A percentile compares a stretch with the other conserved stretches of the same genome.
phyloP scores from a whole-genome alignment of 2,329 filamentous ascomycete species.

The Bipolaris zeicola region DNA sequence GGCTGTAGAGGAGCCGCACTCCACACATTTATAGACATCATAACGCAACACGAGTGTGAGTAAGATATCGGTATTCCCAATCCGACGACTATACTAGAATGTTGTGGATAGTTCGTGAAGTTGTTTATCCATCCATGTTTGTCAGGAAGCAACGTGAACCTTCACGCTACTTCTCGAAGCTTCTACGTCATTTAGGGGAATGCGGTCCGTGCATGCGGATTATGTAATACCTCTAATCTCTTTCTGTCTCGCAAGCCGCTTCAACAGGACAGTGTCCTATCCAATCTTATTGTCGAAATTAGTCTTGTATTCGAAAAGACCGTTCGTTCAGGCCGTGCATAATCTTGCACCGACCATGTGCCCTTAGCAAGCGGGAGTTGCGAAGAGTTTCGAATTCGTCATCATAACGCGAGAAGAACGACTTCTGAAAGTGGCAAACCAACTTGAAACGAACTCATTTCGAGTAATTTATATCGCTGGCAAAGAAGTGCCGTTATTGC shows the following conservation, averaged over 20 bases:
- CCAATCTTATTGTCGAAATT: too few relatives aligned
- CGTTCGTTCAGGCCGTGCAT: neutral
- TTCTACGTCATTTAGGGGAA: slow-evolving; percentile 17
- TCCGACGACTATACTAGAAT: slow-evolving; percentile 36
- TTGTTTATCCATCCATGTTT: slow-evolving; percentile 35
- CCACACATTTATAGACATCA: slow-evolving; percentile 43
- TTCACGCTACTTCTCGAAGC: slow-evolving; percentile 34
- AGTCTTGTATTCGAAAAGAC: too few relatives aligned
- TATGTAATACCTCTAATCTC: slow-evolving; percentile 28
- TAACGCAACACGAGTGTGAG: slow-evolving; percentile 33
- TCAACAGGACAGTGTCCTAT: neutral
- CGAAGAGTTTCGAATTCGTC: too few relatives aligned
- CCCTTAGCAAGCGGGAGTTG: neutral
- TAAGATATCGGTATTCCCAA: slow-evolving; percentile 40
- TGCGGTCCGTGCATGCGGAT: slow-evolving; percentile 7
- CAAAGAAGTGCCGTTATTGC: too few relatives aligned
- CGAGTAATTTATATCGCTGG: too few relatives aligned
- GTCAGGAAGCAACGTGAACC: slow-evolving; percentile 26
- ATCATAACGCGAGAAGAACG: too few relatives aligned
- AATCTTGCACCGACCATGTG: neutral
- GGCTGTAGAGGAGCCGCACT: slow-evolving; percentile 13
- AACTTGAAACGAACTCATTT: too few relatives aligned
- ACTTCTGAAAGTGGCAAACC: too few relatives aligned
- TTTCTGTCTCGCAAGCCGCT: neutral
- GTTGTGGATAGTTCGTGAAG: slow-evolving; percentile 22